A percentile compares a stretch with the other conserved stretches of the same genome.
phyloP scores from a whole-genome alignment of 2,329 filamentous ascomycete species.

The Dothidotthia symphoricarpi region DNA sequence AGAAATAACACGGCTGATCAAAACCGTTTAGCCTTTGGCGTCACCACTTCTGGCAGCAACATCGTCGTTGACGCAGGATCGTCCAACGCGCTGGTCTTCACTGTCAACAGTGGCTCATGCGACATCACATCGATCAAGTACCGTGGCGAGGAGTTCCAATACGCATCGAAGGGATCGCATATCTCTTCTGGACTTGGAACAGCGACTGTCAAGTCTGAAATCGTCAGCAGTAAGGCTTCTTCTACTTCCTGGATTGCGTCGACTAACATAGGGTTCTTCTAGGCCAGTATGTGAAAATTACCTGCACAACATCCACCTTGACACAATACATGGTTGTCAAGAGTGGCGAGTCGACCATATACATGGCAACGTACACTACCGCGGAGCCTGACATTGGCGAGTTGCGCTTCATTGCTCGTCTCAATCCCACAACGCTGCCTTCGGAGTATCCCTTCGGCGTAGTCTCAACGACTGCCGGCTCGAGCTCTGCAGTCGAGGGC shows the following conservation, averaged over 20 bases:
- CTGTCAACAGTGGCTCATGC: slow-evolving; percentile 51
- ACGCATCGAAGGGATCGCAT: slow-evolving; percentile 53
- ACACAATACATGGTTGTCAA: slow-evolving; percentile 64
- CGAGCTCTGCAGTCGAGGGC: slow-evolving; percentile 56
- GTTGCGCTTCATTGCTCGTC: slow-evolving; percentile 63
- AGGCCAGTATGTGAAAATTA: slow-evolving; percentile 58
- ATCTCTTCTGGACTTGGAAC: slow-evolving; percentile 60
- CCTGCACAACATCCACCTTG: slow-evolving; percentile 58
- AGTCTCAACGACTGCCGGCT: slow-evolving; percentile 56
- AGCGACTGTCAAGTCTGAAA: slow-evolving; percentile 52
- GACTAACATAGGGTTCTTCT: background rate
- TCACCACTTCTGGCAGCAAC: slow-evolving; percentile 30
- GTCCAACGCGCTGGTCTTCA: slow-evolving; percentile 33
- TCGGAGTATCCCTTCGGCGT: slow-evolving; percentile 39
- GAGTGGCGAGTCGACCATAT: slow-evolving; percentile 60
- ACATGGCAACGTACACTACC: slow-evolving; percentile 58
- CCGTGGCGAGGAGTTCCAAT: slow-evolving; percentile 60
- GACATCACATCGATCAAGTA: slow-evolving; percentile 65
- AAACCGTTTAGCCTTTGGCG: slow-evolving; percentile 31
- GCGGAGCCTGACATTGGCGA: slow-evolving; percentile 48
- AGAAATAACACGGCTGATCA: background rate
- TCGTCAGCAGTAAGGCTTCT: slow-evolving; percentile 28
- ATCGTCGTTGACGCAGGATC: slow-evolving; percentile 40
- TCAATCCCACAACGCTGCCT: slow-evolving; percentile 48
- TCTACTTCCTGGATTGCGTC: background rate